A percentile compares a stretch with the other conserved stretches of the same genome.
These are phyloP conservation scores for Ceratocystiopsis sp. DNA, from an alignment of 2,329 filamentous ascomycete species.

Conservation along the genomic window DNA sequence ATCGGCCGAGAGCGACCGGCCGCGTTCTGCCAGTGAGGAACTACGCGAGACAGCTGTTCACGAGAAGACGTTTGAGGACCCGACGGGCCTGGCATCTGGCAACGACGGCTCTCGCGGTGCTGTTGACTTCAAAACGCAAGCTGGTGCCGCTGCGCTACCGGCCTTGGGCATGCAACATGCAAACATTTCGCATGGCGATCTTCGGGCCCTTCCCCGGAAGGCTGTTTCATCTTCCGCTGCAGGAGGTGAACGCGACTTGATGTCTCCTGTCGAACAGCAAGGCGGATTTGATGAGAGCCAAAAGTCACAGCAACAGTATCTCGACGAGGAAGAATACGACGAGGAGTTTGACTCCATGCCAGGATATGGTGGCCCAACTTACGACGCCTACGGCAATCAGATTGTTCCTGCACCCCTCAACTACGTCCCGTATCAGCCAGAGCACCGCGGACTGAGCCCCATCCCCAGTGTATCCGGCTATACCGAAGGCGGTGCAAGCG, in stretches of 20 bases:
- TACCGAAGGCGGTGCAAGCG: slow-evolving; percentile 45
- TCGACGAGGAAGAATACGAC: slow-evolving; percentile 15
- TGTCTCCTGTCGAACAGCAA: too few species aligned
- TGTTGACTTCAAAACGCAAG: slow-evolving; percentile 13
- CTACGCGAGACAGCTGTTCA: slow-evolving; percentile 10
- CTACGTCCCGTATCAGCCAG: slow-evolving; percentile 51
- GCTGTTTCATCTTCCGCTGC: slow-evolving; percentile 4
- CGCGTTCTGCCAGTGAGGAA: slow-evolving; percentile 49
- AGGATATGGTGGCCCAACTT: slow-evolving; percentile 18
- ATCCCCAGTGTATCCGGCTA: slow-evolving; percentile 88
- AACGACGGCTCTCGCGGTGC: too few species aligned
- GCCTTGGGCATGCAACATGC: slow-evolving; percentile 51
- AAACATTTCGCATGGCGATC: slow-evolving; percentile 42
- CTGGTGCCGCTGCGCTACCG: slow-evolving; percentile 24
- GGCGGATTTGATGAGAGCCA: slow-evolving; percentile 26
- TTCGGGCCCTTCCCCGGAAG: slow-evolving; percentile 35
- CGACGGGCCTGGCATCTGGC: too few species aligned
- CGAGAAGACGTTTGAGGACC: too few species aligned
- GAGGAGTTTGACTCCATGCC: slow-evolving; percentile 15
- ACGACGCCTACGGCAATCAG: slow-evolving; percentile 38
- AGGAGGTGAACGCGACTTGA: too few species aligned
- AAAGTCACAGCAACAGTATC: slow-evolving; percentile 13
- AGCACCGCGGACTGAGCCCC: slow-evolving; percentile 62
- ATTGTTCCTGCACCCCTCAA: slow-evolving; percentile 47
- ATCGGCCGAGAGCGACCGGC: slow-evolving; percentile 61